Evolutionary conservation across 306 rosid species (phyloP).

Genomic region (Oxytropis ochrocephala): DNA sequence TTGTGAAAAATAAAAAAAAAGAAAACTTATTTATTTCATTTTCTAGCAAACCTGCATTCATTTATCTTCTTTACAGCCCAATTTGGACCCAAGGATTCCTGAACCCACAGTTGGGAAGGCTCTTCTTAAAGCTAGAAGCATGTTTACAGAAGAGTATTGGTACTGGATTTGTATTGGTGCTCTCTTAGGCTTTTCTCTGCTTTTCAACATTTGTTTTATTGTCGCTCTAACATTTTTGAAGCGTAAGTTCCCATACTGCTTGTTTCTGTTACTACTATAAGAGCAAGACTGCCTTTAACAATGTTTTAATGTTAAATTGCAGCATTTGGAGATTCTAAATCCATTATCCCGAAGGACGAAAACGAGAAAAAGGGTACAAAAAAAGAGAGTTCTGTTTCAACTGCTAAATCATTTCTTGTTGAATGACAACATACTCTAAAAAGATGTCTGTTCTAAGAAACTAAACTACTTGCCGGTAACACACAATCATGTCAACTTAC

Average conservation of each 20-base stretch:
- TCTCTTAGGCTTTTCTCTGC: slow-evolving; percentile 55
- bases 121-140: slow-evolving; percentile 61
- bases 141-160: slow-evolving; percentile 55
- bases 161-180: slow-evolving; percentile 79
- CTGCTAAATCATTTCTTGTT: background rate
- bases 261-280: background rate
- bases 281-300: background rate
- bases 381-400: slow-evolving; percentile 20
- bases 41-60: slow-evolving; percentile 2
- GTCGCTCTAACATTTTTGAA: slow-evolving; percentile 52
- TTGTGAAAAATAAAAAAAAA: background rate
- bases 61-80: slow-evolving; percentile 34
- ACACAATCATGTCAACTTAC: background rate
- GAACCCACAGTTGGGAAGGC: slow-evolving; percentile 63
- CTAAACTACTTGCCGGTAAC: slow-evolving; percentile 1
- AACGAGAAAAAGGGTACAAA: background rate
- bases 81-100: slow-evolving; percentile 21
- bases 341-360: slow-evolving; percentile 39
- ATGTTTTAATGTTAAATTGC: slow-evolving; percentile 16
- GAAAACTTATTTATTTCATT: background rate
- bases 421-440: background rate
- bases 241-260: slow-evolving; percentile 42
- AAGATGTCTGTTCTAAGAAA: background rate
- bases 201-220: slow-evolving; percentile 49
- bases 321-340: slow-evolving; percentile 58